Percentiles rank a stretch among this genome's conserved stretches.
Conservation (phyloP, 306 rosid genomes). For the Cicer yamashitae region DNA sequence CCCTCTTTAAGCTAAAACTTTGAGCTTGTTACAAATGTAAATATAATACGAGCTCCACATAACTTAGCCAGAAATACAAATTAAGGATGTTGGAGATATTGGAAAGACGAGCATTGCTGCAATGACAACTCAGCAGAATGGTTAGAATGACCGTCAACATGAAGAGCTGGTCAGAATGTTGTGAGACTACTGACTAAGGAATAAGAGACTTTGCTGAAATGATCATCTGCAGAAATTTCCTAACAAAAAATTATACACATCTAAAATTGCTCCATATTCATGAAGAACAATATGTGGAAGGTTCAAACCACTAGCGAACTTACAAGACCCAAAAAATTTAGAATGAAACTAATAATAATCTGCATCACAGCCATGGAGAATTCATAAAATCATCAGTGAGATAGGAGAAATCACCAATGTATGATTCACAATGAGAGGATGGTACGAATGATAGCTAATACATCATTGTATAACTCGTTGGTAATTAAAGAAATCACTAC, state of each 20-base stretch:
- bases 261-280: conserved; percentile 6
- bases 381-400: neutral
- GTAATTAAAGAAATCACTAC: neutral
- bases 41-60: neutral
- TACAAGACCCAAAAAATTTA: neutral
- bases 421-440: neutral
- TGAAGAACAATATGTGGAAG: neutral
- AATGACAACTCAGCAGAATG: conserved; percentile 1
- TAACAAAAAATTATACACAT: neutral
- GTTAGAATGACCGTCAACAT: neutral
- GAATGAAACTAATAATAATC: neutral
- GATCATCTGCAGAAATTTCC: neutral
- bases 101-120: neutral
- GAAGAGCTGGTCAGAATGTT: neutral
- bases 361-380: conserved; percentile 1
- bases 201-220: neutral
- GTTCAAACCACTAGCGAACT: neutral
- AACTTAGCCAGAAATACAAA: neutral
- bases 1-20: neutral
- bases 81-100: neutral
- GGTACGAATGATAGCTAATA: neutral
- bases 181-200: neutral
- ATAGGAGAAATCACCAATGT: conserved; percentile 15
- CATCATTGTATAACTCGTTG: neutral
- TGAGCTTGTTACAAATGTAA: neutral